A percentile compares a stretch with the other conserved stretches of the same genome.
Evolutionary conservation across 2,329 filamentous ascomycete species (phyloP).

Genomic region (Claviceps sp.): DNA sequence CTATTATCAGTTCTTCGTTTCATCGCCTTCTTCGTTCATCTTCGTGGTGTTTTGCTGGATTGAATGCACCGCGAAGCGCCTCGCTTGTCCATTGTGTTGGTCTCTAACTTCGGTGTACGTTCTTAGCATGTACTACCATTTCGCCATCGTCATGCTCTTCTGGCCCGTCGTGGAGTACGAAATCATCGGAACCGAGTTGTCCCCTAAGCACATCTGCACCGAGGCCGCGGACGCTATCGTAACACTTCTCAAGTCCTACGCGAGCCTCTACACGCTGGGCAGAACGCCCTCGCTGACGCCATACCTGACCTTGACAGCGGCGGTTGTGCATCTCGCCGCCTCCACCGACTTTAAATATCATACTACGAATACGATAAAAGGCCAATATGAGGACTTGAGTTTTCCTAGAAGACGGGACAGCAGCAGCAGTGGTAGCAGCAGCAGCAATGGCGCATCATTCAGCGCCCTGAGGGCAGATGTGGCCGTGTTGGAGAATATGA

Average conservation of each 20-base stretch:
- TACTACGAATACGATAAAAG: neutral
- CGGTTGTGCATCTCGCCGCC: constrained; percentile 44
- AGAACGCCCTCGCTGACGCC: constrained; percentile 45
- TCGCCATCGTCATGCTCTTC: constrained; percentile 54
- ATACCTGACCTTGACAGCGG: constrained; percentile 43
- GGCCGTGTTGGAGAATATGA: constrained; percentile 44
- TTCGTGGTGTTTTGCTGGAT: too few relatives aligned
- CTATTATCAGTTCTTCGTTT: too few relatives aligned
- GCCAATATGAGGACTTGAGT: neutral
- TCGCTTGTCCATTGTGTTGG: neutral
- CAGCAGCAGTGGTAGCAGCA: too few relatives aligned
- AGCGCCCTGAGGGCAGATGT: constrained; percentile 39
- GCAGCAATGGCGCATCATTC: constrained; percentile 7
- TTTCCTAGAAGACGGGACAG: neutral
- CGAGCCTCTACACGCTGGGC: constrained; percentile 40
- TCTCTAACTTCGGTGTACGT: neutral
- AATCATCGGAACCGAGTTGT: constrained; percentile 47
- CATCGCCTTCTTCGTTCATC: too few relatives aligned
- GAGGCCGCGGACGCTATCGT: constrained; percentile 46
- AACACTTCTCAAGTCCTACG: constrained; percentile 38
- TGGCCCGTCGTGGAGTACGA: constrained; percentile 52
- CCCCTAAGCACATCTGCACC: constrained; percentile 51
- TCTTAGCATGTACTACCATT: constrained; percentile 53
- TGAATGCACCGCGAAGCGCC: neutral
- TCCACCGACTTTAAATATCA: neutral